Base-by-base conservation (phyloP, 306 rosid genomes). In the Rosa lucieae region DNA sequence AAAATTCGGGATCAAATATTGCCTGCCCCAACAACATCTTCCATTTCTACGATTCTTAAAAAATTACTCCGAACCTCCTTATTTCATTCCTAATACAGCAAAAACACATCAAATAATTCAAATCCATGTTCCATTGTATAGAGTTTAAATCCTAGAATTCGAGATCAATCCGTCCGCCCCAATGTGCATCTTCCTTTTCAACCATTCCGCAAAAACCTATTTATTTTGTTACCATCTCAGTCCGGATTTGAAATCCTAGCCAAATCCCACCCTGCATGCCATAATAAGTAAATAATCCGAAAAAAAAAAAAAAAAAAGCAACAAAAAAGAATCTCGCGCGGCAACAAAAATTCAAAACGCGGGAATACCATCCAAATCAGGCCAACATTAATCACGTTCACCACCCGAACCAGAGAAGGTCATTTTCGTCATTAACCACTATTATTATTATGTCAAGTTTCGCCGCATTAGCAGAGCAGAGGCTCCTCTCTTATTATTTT, bases 401-500 rank as follows among this genome's bases (percentile, higher is more conserved):
- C 18, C n/a, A 7, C 18, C 67, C 72, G 10, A 15, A 2, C 62
- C 9, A n/a, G 5, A 6, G n/a, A 77, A 75, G 75, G 78, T 1
- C 18, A 84, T 1, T 59, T 73, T 13, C 18, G 87, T 69, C 42
- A 77, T 11, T 42, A 0, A 1, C 69, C 44, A 15, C n/a, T 6
- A 65, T 7, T 7, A 15, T 66, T 35, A 17, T 32, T 37, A 32
- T 23, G 10, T 10, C 10, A 21, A 26, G 18, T 2, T 0, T 58
- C 63, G 66, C 66, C 29, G 29, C 18, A 23, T 9, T 5, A 21
- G 8, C n/a, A 4, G 26, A 35, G 2, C 6, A 15, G 39, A 48
- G 67, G 84, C 84, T 81, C 77, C 47, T 63, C 67, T 10, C 32
- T 3, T 1, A 29, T 61, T 75, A 72, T 62, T 62, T 46, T 44